Evolutionary conservation across 2,329 filamentous ascomycete genomes (phyloP), one percentile per base, ranked within the genome.

Genomic region (Aureobasidium sp.): DNA sequence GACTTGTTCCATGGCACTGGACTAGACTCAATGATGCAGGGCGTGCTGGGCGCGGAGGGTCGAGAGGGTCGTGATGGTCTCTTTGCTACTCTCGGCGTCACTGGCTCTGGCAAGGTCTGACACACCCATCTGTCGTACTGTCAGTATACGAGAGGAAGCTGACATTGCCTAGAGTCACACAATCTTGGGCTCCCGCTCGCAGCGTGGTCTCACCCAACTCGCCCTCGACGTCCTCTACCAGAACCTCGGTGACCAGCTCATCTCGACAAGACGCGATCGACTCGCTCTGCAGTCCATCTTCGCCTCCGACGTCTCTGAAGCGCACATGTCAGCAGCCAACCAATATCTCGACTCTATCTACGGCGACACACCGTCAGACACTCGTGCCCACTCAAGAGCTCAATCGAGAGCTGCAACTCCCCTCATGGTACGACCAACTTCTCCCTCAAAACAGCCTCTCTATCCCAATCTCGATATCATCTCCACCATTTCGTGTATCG

Each of bases 121-220:
- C 50, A 25, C 29, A 40, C 1, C 36, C 16, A 48, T 23, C 4
- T 53, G 29, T n/a, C n/a, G 36, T 16, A 42, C 67, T n/a, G n/a
- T n/a, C n/a, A n/a, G n/a, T n/a, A n/a, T n/a, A n/a, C n/a, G n/a
- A n/a, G n/a, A n/a, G n/a, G n/a, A 40, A n/a, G 27, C 66, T 66
- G 48, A 68, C 36, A 31, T 6, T 51, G 11, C 42, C 25, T 75
- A 98, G 95, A 97, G 93, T 69, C 95, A 99, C 78, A 99, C 96
- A 0, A 97, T 98, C 67, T 87, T 99, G 20, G 96, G 96, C 64
- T 97, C 93, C 16, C 91, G 91, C 71, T 89, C 87, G 27, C 93
- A 98, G 78, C 91, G 95, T 70, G 96, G 96, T 68, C 82, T 99
- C 63, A 97, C 94, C 0, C 96, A 99, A 78, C 91, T 99, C 74